Conservation (phyloP, 1,284 basidiomycete species). For the Tilletia caries region DNA sequence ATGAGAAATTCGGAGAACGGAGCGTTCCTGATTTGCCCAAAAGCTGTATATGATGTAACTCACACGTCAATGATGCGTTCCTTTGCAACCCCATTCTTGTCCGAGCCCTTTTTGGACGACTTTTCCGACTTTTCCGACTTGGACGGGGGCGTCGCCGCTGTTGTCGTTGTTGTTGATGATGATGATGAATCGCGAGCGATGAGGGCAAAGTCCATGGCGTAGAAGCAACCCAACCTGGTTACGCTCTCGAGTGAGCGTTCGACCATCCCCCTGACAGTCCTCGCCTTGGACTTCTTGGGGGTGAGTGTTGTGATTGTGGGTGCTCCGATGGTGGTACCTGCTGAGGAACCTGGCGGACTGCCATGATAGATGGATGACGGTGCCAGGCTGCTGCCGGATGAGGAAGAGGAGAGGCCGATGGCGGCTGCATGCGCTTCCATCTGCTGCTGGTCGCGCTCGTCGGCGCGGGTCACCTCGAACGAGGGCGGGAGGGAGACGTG, state of each 20-base stretch:
- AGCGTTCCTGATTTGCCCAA: too few species aligned
- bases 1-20: too few species aligned
- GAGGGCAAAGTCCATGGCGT: conserved; percentile 37
- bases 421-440: neutral
- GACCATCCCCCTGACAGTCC: conserved; percentile 31
- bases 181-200: conserved; percentile 17
- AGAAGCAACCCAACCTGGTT: conserved; percentile 47
- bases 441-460: conserved; percentile 19
- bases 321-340: neutral
- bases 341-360: neutral
- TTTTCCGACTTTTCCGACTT: conserved; percentile 14
- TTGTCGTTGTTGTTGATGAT: too few species aligned
- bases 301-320: neutral
- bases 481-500: conserved; percentile 42
- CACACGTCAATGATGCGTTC: neutral
- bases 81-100: too few species aligned
- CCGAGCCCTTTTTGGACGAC: neutral
- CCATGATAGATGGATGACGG: neutral
- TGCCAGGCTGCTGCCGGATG: neutral
- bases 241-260: conserved; percentile 40
- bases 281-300: conserved; percentile 22
- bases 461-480: conserved; percentile 41
- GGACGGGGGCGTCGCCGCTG: neutral
- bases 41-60: neutral
- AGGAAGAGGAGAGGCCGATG: neutral